These are phyloP conservation scores for Rhizopogon sp. DNA, from an alignment of 768 basidiomycete species.

Conservation along the genomic window DNA sequence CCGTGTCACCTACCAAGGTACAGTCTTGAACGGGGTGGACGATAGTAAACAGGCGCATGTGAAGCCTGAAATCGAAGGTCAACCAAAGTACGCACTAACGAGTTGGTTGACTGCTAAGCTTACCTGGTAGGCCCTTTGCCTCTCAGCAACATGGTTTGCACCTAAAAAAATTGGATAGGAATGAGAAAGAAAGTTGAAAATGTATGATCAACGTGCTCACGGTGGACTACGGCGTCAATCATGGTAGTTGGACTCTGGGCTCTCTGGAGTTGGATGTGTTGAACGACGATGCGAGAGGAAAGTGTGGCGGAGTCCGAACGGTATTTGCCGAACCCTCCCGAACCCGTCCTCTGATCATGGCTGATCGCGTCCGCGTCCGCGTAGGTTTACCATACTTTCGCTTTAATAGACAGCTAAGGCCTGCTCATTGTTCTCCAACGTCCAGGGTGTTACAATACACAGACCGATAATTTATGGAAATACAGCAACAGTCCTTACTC, in stretches of 20 bases:
- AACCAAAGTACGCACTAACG: neutral
- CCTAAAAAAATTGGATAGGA: constrained; percentile 28
- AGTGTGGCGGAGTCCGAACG: constrained; percentile 28
- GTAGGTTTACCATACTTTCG: constrained; percentile 39
- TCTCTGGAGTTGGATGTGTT: constrained; percentile 6
- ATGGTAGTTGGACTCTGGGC: constrained; percentile 29
- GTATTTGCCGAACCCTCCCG: constrained; percentile 36
- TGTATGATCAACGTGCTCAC: constrained; percentile 33
- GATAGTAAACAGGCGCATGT: constrained; percentile 51
- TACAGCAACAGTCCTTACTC: constrained; percentile 72
- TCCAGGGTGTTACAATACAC: constrained; percentile 79
- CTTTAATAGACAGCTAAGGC: constrained; percentile 3
- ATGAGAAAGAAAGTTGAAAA: neutral
- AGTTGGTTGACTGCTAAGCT: neutral
- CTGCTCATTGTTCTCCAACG: constrained; percentile 8
- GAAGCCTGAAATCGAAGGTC: constrained; percentile 26
- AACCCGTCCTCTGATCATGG: constrained; percentile 40
- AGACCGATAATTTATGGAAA: constrained; percentile 97
- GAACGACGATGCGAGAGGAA: constrained; percentile 14
- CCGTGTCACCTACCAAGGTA: constrained; percentile 49
- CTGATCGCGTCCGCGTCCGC: constrained; percentile 74
- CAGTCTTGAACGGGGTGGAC: constrained; percentile 55
- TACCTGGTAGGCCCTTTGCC: constrained; percentile 67
- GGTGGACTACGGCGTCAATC: constrained; percentile 61
- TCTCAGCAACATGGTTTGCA: constrained; percentile 62